These are phyloP conservation scores for Anisodus tanguticus DNA, from an alignment of 257 asterid species.

Conservation along the genomic window DNA sequence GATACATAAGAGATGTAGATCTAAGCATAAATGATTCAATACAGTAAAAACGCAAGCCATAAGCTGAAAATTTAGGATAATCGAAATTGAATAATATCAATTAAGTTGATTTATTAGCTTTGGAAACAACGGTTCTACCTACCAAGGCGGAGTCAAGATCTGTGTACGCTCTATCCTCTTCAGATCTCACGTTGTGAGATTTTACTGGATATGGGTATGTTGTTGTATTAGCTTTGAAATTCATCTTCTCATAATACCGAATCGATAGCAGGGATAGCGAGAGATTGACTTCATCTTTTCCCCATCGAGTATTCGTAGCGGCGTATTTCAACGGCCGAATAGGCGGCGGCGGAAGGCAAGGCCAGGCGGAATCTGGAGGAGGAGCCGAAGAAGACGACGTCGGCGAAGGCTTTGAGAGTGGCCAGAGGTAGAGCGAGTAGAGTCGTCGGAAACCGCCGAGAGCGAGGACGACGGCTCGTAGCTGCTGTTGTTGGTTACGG, in stretches of 20 bases:
- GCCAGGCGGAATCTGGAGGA: constrained; percentile 56
- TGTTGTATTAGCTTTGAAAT: constrained; percentile 55
- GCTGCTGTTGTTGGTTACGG: constrained; percentile 75
- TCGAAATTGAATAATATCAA: constrained; percentile 23
- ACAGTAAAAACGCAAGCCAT: constrained; percentile 10
- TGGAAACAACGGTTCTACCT: constrained; percentile 33
- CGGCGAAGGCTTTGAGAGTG: constrained; percentile 68
- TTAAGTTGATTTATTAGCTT: constrained; percentile 47
- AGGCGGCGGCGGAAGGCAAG: constrained; percentile 59
- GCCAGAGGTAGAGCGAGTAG: constrained; percentile 81
- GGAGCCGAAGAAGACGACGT: constrained; percentile 46
- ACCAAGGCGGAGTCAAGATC: too few species aligned
- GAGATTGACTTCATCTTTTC: constrained; percentile 92
- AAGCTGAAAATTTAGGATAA: constrained; percentile 2
- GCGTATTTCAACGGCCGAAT: constrained; percentile 44
- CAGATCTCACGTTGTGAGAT: too few species aligned
- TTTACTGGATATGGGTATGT: neutral
- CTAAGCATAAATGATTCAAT: constrained; percentile 17
- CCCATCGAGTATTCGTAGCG: constrained; percentile 72
- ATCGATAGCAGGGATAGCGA: constrained; percentile 87
- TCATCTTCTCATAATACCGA: constrained; percentile 86
- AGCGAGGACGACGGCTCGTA: constrained; percentile 77
- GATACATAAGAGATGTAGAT: neutral
- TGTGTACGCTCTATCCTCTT: too few species aligned
- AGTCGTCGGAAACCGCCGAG: constrained; percentile 96